These are phyloP conservation scores for Neofusicoccum sp. DNA, from an alignment of 2,329 filamentous ascomycete genomes.

Conservation along the genomic window DNA sequence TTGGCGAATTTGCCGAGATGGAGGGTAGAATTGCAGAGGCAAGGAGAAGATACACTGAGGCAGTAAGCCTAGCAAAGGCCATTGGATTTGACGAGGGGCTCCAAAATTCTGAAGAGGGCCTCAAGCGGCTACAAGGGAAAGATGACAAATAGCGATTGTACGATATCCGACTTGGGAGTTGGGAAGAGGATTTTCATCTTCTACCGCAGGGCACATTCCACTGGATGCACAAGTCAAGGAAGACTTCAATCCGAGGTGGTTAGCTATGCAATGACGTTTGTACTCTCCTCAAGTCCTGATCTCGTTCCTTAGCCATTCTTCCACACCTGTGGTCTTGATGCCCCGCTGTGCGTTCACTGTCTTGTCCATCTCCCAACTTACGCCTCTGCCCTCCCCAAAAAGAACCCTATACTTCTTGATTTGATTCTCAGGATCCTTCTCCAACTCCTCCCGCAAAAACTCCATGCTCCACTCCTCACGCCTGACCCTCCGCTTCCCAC, in stretches of 20 bases:
- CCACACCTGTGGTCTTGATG: conserved; percentile 47
- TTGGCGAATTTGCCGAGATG: conserved; percentile 81
- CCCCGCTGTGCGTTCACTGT: conserved; percentile 55
- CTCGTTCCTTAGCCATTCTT: conserved; percentile 35
- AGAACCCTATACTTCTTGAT: conserved; percentile 61
- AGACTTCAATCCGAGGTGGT: too few relatives aligned
- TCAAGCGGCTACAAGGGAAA: conserved; percentile 34
- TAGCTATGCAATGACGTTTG: neutral
- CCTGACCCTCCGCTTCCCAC: conserved; percentile 37
- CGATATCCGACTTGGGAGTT: too few relatives aligned
- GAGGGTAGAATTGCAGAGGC: conserved; percentile 65
- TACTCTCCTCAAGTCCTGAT: conserved; percentile 12
- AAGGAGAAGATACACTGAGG: conserved; percentile 65
- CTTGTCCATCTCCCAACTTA: conserved; percentile 55
- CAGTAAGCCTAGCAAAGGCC: conserved; percentile 56
- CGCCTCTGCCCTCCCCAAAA: conserved; percentile 59
- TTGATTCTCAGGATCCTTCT: conserved; percentile 45
- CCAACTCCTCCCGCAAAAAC: conserved; percentile 47
- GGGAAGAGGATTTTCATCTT: too few relatives aligned
- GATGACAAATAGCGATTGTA: conserved; percentile 9
- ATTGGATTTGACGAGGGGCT: conserved; percentile 49
- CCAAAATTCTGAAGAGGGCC: conserved; percentile 40
- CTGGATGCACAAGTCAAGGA: neutral
- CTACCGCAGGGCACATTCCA: too few relatives aligned
- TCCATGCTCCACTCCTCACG: conserved; percentile 52